Percentiles rank a stretch among this genome's conserved stretches.
Evolutionary conservation across 345 rosid genomes (phyloP).

Genomic region (Rhodomyrtus tomentosa): DNA sequence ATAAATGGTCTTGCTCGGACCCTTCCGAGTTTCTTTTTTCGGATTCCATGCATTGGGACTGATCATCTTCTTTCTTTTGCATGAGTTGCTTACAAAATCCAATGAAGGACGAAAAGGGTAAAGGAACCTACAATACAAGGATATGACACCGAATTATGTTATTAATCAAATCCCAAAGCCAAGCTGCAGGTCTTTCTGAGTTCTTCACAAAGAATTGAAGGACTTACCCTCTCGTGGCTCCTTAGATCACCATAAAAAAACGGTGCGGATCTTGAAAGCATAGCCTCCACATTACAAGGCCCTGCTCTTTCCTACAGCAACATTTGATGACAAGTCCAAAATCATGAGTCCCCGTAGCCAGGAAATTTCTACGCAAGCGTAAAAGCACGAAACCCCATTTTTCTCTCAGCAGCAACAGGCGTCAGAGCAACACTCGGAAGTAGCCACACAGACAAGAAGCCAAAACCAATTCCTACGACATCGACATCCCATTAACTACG

Average conservation of each 20-base stretch:
- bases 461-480: neutral
- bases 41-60: slow-evolving; percentile 1
- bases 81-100: slow-evolving; percentile 48
- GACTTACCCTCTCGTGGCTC: slow-evolving; percentile 79
- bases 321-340: neutral
- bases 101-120: slow-evolving; percentile 65
- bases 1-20: slow-evolving; percentile 7
- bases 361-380: neutral
- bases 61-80: slow-evolving; percentile 14
- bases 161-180: neutral
- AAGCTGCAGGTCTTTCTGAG: neutral
- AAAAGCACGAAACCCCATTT: neutral
- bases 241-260: slow-evolving; percentile 75
- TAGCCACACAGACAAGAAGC: neutral
- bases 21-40: slow-evolving; percentile 4
- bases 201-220: neutral
- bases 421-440: neutral
- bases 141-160: neutral
- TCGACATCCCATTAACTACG: neutral
- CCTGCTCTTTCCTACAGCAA: slow-evolving; percentile 49
- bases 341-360: neutral
- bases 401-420: neutral
- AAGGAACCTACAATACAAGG: slow-evolving; percentile 38
- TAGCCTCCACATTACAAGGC: slow-evolving; percentile 55
- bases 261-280: slow-evolving; percentile 63